Evolutionary conservation across 352 stramenopile species (phyloP).

Genomic region (Globisporangium uncinulatum): DNA sequence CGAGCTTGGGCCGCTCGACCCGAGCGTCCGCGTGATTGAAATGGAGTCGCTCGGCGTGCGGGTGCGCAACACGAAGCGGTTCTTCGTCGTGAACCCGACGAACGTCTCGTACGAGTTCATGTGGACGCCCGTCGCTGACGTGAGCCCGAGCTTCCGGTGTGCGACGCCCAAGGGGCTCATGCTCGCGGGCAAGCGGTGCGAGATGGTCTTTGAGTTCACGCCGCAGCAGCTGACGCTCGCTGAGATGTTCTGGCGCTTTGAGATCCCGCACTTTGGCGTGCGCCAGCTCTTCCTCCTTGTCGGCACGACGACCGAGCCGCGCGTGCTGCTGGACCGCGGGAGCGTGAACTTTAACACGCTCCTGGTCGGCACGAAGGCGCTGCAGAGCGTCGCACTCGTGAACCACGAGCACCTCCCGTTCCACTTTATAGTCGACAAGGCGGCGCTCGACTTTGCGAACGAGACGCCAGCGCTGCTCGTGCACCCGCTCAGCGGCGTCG

Average conservation of each 20-base stretch:
- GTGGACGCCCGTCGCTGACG: slow-evolving; percentile 78
- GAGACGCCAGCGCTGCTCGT: slow-evolving; percentile 75
- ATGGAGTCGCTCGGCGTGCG: slow-evolving; percentile 88
- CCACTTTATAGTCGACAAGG: slow-evolving; percentile 93
- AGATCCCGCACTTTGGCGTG: slow-evolving; percentile 86
- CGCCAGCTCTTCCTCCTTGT: slow-evolving; percentile 91
- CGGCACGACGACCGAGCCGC: slow-evolving; percentile 88
- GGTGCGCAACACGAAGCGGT: slow-evolving; percentile 89
- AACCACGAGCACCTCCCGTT: slow-evolving; percentile 94
- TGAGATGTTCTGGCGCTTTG: slow-evolving; percentile 92
- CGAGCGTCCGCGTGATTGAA: slow-evolving; percentile 88
- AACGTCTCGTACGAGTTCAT: slow-evolving; percentile 92
- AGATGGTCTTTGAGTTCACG: slow-evolving; percentile 97
- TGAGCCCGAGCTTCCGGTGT: slow-evolving; percentile 84
- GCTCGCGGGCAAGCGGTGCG: slow-evolving; percentile 88
- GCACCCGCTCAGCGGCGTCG: slow-evolving; percentile 82
- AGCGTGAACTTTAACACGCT: slow-evolving; percentile 92
- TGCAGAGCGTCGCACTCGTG: slow-evolving; percentile 85
- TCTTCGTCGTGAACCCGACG: slow-evolving; percentile 93
- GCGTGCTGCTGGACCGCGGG: slow-evolving; percentile 81
- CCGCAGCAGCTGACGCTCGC: slow-evolving; percentile 85
- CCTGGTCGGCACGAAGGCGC: slow-evolving; percentile 83
- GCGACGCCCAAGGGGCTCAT: slow-evolving; percentile 89
- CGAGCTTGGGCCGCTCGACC: slow-evolving; percentile 79
- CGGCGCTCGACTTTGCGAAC: slow-evolving; percentile 73